Base-by-base conservation (phyloP, 371 early-diverging fungal species). In the Rhizopus arrhizus region DNA sequence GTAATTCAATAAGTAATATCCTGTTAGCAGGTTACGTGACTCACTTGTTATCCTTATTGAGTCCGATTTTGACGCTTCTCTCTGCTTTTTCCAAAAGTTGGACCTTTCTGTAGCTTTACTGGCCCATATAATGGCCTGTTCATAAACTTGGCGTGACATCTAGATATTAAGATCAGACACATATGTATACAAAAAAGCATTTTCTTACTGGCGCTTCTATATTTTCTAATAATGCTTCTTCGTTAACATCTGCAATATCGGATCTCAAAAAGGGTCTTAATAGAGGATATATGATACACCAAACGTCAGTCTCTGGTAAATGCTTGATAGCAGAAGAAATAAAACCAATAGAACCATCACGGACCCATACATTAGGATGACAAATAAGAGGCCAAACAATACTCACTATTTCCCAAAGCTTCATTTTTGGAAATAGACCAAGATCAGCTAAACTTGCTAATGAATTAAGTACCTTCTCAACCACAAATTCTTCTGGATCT, bases 401-500 rank as follows among this genome's bases (percentile, higher is more conserved):
- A 15, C 82, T 77, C 2, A 85, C 81, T 8, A 90, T 76, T 56
- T 92, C 91, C 83, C 90, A 91, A 8, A 93, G 60, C 31, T 86
- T 86, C 68, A 87, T 80, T 61, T 92, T 93, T 65, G 88, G 85
- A 61, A 97, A 88, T 41, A 95, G 71, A n/a, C 91, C 92, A 4
- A 93, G 81, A 60, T 93, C 91, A 7, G 88, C 85, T 51, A 97
- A 78, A 46, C 90, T 89, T 4, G 91, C 87, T 34, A 95, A 68
- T 3, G 95, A 85, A 57, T 84, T 86, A 5, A 96, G 70, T 5
- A 94, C 96, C 54, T 89, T 91, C 56, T 92, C 94, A 1, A 95
- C 91, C 2, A 96, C 96, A 72, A 90, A 92, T 56, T 92, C 94
- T 58, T 95, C 93, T 9, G 88, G 75, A 69, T 97, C 97, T 48